These are phyloP conservation scores for Tetrahymena borealis DNA, from an alignment of 73 alveolate species.

Conservation along the genomic window DNA sequence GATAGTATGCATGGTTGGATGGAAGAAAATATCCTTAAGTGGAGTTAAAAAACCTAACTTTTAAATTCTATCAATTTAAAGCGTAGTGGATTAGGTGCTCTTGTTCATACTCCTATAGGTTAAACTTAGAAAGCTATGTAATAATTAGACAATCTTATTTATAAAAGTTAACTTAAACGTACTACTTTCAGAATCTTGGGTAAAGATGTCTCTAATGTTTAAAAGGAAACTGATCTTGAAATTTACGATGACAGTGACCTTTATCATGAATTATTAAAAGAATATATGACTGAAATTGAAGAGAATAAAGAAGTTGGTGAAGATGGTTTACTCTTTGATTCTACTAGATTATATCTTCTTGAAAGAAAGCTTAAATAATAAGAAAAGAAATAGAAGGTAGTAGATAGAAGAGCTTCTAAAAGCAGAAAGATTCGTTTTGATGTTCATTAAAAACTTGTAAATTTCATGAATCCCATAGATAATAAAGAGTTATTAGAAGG, in stretches of 20 bases:
- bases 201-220: conserved; percentile 53
- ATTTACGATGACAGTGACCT: conserved; percentile 75
- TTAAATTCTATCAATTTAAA: conserved; percentile 27
- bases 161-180: conserved; percentile 51
- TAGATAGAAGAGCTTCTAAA: conserved; percentile 72
- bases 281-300: conserved; percentile 42
- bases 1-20: conserved; percentile 54
- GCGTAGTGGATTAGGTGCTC: conserved; percentile 49
- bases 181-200: conserved; percentile 51
- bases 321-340: conserved; percentile 55
- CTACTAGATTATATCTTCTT: conserved; percentile 69
- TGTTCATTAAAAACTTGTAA: conserved; percentile 72
- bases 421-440: conserved; percentile 75
- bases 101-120: conserved; percentile 37
- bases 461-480: conserved; percentile 74
- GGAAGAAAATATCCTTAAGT: conserved; percentile 49
- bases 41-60: conserved; percentile 44
- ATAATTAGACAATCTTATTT: conserved; percentile 9
- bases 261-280: conserved; percentile 67
- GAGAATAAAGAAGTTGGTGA: conserved; percentile 44
- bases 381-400: conserved; percentile 56
- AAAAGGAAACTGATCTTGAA: conserved; percentile 66
- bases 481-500: conserved; percentile 47
- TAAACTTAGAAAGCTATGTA: conserved; percentile 39
- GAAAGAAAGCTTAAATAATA: conserved; percentile 54